Conservation (phyloP, 2,329 filamentous ascomycete species). For the Colletotrichum sp. region DNA sequence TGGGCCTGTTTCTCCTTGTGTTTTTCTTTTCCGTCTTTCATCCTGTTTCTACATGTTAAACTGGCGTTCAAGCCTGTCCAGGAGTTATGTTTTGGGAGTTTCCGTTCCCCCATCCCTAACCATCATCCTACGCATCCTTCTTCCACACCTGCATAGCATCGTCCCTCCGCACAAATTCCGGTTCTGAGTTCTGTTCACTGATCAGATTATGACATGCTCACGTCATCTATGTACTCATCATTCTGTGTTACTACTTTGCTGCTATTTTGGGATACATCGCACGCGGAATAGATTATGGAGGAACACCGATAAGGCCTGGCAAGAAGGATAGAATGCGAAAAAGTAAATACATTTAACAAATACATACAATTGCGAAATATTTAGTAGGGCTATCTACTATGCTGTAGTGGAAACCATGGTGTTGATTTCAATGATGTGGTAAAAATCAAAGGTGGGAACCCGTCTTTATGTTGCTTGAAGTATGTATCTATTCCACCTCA, state of each 20-base stretch:
- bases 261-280: not conserved
- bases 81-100: not conserved
- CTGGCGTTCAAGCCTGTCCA: not conserved
- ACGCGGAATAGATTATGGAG: not conserved
- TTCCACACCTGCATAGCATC: not conserved
- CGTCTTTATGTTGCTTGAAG: not conserved
- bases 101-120: not conserved
- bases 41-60: not conserved
- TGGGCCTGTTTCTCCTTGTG: not conserved
- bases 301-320: rapidly evolving
- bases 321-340: not conserved
- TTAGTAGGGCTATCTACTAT: not conserved
- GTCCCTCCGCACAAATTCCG: too few species aligned
- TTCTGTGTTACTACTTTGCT: not conserved
- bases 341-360: not conserved
- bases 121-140: not conserved
- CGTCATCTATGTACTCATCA: rapidly evolving
- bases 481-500: not conserved
- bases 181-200: not conserved
- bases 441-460: not conserved
- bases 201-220: not conserved
- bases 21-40: not conserved
- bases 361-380: not conserved
- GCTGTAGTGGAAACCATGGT: not conserved
- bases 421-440: not conserved